Conservation (phyloP, 1,139 yeast genomes). For the Pichia sp. region DNA sequence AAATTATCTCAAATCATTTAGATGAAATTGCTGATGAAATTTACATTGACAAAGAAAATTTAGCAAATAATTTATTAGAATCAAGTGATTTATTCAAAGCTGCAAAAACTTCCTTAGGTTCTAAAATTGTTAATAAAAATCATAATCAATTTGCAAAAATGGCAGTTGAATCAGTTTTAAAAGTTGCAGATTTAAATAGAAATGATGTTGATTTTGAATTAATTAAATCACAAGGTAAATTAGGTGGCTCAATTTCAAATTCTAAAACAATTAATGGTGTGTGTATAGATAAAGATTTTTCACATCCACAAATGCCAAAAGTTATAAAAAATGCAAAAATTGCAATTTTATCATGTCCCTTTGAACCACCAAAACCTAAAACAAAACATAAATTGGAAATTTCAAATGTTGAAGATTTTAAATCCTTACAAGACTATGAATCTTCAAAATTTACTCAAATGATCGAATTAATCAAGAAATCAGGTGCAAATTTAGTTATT, state of each 20-base stretch:
- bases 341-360: constrained; percentile 95
- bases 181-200: constrained; percentile 88
- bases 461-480: constrained; percentile 77
- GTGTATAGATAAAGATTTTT: constrained; percentile 88
- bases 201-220: constrained; percentile 95
- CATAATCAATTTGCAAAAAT: constrained; percentile 92
- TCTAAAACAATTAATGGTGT: constrained; percentile 85
- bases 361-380: constrained; percentile 99
- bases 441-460: constrained; percentile 84
- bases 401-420: constrained; percentile 85
- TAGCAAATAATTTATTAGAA: constrained; percentile 41
- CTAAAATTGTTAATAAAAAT: constrained; percentile 89
- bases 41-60: constrained; percentile 33
- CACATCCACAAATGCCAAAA: constrained; percentile 98
- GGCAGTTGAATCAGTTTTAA: constrained; percentile 94
- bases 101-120: constrained; percentile 90
- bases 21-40: constrained; percentile 68
- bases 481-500: constrained; percentile 94
- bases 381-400: constrained; percentile 96
- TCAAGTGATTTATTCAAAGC: constrained; percentile 68
- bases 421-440: constrained; percentile 84
- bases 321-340: constrained; percentile 71
- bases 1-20: constrained; percentile 72
- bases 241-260: constrained; percentile 89
- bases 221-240: constrained; percentile 91